Evolutionary conservation across 139 green algal genomes (phyloP), one percentile per base, ranked within the genome.

Genomic region (Ulvella scutata): DNA sequence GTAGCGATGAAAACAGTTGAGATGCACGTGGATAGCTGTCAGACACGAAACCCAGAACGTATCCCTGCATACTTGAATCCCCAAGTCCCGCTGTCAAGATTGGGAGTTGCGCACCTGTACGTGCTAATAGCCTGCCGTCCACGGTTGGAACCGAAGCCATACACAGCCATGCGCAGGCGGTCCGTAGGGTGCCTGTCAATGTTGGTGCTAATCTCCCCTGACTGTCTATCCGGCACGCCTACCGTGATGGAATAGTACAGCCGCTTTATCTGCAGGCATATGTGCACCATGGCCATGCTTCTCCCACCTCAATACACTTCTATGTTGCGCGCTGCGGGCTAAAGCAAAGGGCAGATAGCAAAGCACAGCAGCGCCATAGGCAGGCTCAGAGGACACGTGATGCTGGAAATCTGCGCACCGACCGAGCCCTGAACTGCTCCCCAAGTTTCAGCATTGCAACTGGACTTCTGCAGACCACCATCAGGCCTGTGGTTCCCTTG

Each of bases 381-480:
- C n/a, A n/a, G n/a, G n/a, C n/a, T n/a, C n/a, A n/a, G n/a, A n/a
- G n/a, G n/a, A n/a, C n/a, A n/a, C n/a, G n/a, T n/a, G n/a, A n/a
- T n/a, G n/a, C n/a, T n/a, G n/a, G n/a, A n/a, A n/a, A n/a, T n/a
- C n/a, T n/a, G 40, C 13, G 40, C 37, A 97, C 93, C 28, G 85
- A 91, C 34, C 87, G 82, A 23, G 81, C 81, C 75, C 91, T 92
- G 85, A 98, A 98, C 85, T 97, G 89, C 29, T 79, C 79, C n/a
- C 75, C 79, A 36, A 93, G 75, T 13, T 43, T 29, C 3, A 43
- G 40, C 3, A 89, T 85, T 28, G 82, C 80, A 21, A 20, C 29
- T 60, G 87, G 85, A 4, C 77, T 83, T 78, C 98, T 98, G 34
- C 94, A 93, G 37, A 98, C 85, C 59, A 99, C 93, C 79, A 99